Evolutionary conservation across 306 rosid genomes (phyloP).

Genomic region (Cucurbita pepo): DNA sequence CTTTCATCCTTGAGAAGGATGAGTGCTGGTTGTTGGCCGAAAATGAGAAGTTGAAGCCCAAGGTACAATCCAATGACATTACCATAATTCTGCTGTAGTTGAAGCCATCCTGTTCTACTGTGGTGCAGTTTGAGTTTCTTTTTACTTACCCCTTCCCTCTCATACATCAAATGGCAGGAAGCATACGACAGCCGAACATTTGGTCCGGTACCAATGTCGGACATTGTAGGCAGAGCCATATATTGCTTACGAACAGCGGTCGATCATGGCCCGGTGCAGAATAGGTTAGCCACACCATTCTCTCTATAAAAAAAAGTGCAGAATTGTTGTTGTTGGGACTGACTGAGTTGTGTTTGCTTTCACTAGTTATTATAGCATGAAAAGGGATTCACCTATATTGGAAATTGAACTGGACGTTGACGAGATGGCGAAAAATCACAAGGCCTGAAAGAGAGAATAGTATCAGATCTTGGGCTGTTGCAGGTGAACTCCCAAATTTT

Average conservation of each 20-base stretch:
- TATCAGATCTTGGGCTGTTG: constrained; percentile 17
- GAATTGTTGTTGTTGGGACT: neutral
- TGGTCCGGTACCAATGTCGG: constrained; percentile 77
- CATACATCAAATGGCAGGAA: constrained; percentile 46
- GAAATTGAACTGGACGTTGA: constrained; percentile 75
- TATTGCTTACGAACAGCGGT: constrained; percentile 79
- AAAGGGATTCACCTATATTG: constrained; percentile 51
- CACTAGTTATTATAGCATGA: constrained; percentile 52
- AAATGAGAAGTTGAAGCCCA: constrained; percentile 59
- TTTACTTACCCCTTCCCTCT: neutral
- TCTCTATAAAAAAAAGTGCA: neutral
- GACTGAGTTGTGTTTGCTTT: constrained; percentile 12
- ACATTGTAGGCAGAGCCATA: constrained; percentile 84
- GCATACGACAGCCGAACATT: constrained; percentile 75
- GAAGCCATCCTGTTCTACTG: neutral
- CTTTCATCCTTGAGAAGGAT: constrained; percentile 63
- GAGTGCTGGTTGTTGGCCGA: constrained; percentile 94
- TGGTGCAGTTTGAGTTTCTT: neutral
- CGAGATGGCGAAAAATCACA: constrained; percentile 78
- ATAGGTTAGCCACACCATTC: constrained; percentile 35
- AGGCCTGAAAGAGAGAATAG: constrained; percentile 23
- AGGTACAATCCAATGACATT: constrained; percentile 26
- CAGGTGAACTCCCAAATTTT: neutral
- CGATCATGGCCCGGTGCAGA: constrained; percentile 89
- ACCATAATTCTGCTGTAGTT: neutral